Conservation (phyloP, 2,329 filamentous ascomycete genomes). For the Amylocarpus encephaloides region DNA sequence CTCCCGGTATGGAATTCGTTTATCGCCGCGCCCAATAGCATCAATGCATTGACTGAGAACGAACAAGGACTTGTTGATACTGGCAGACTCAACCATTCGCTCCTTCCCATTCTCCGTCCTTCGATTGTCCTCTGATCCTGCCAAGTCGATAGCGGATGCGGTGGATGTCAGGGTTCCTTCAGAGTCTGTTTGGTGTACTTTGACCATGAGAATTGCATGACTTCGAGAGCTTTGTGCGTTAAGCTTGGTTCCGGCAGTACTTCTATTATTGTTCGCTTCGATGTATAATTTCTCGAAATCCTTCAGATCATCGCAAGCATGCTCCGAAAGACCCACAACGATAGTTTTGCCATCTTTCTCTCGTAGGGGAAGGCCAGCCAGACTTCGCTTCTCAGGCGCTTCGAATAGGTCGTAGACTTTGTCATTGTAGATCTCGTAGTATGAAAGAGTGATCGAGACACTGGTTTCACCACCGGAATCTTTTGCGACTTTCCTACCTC, state of each 20-base stretch:
- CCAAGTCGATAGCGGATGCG: constrained; percentile 88
- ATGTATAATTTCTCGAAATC: constrained; percentile 90
- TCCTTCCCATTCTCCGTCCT: constrained; percentile 92
- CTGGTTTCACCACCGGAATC: constrained; percentile 64
- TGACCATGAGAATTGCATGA: constrained; percentile 86
- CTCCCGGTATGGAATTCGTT: constrained; percentile 84
- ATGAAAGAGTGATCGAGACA: constrained; percentile 73
- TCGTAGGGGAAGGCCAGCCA: constrained; percentile 72
- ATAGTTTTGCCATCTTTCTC: constrained; percentile 84
- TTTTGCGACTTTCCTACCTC: constrained; percentile 78
- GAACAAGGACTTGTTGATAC: constrained; percentile 96
- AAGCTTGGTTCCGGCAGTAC: constrained; percentile 84
- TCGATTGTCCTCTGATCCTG: constrained; percentile 91
- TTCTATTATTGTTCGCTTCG: constrained; percentile 83
- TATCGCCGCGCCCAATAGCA: constrained; percentile 71
- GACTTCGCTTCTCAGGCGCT: constrained; percentile 69
- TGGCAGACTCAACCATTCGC: constrained; percentile 86
- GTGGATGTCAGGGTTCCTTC: constrained; percentile 69
- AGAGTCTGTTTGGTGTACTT: constrained; percentile 69
- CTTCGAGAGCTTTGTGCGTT: constrained; percentile 87
- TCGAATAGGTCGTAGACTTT: constrained; percentile 90
- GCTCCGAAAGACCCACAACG: constrained; percentile 79
- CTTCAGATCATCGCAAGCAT: constrained; percentile 74
- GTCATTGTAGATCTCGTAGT: constrained; percentile 97
- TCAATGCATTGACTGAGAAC: constrained; percentile 93